Base-by-base conservation (phyloP, 495 filamentous ascomycete genomes). In the Lasiosphaeria hispida region DNA sequence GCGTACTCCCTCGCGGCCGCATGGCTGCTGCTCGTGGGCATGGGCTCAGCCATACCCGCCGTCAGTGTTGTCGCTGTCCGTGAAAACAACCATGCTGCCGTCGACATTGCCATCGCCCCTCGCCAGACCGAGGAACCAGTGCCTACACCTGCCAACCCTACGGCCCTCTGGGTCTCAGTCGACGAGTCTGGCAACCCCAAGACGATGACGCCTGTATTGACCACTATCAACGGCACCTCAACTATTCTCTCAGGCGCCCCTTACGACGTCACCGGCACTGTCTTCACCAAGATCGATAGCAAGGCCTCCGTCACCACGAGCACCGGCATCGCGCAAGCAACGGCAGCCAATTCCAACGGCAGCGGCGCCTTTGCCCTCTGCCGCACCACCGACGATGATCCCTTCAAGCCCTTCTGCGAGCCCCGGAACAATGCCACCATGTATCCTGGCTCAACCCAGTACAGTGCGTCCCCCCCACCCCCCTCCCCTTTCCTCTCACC, bases 121-220 rank as follows among this genome's bases (percentile, higher is more conserved):
- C 53, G 52, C 3, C 54, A 61, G 19, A 39, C 52, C 10, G 23
- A 2, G 2, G 23, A 30, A 30, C 23, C 23, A 30, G 23, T 30
- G 23, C 53, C 35, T 9, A n/a, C 53, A 14, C 35, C 53, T 6
- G 60, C 61, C 11, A 39, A 44, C 23, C 58, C 58, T 3, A 63
- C 63, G 10, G 66, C 66, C 9, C 62, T 64, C 14, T 78, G 75
- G 75, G 72, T 77, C 9, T 70, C 73, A 2, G 74, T 78, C 49
- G 60, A 73, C 58, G 67, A 68, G 35, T 64, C 68, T 30, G 74
- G 73, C 40, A 55, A 52, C 5, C 67, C 73, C 15, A 69, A 62
- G 30, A 67, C 65, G 19, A 60, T 77, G 11, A 78, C 75, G 10
- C 73, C 73, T 10, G 62, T 72, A 14, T 37, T 67, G 4, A 76